phyloP scores from a whole-genome alignment of 192 early-diverging fungal genomes.

The Linnemannia hyalina region DNA sequence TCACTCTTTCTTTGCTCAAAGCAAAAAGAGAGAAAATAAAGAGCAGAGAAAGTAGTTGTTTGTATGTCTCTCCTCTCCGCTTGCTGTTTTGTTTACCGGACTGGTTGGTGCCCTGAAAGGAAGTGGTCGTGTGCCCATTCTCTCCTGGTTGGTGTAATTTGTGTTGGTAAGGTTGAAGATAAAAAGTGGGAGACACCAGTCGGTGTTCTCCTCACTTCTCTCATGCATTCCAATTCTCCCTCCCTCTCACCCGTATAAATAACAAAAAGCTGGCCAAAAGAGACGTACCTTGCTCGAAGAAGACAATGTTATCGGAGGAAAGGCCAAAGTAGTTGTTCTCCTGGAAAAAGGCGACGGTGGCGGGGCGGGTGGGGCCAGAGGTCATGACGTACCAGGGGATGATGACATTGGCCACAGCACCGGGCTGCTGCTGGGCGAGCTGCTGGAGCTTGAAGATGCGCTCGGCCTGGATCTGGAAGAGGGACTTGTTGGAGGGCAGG shows the following conservation, averaged over 20 bases:
- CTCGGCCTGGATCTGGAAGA: constrained; percentile 95
- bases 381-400: constrained; percentile 99
- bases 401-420: constrained; percentile 59
- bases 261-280: background rate
- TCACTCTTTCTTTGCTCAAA: too few relatives aligned
- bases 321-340: constrained; percentile 91
- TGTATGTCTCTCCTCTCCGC: too few relatives aligned
- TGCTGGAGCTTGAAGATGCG: constrained; percentile 89
- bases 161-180: too few relatives aligned
- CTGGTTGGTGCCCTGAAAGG: too few relatives aligned
- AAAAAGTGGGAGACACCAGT: too few relatives aligned
- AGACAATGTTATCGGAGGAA: constrained; percentile 83
- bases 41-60: too few relatives aligned
- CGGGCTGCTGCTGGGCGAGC: constrained; percentile 57
- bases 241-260: background rate
- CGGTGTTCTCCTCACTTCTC: background rate
- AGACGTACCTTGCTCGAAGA: constrained; percentile 89
- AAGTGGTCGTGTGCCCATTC: too few relatives aligned
- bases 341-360: constrained; percentile 84
- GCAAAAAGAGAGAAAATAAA: too few relatives aligned
- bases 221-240: background rate
- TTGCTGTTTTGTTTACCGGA: too few relatives aligned
- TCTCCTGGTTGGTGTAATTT: too few relatives aligned
- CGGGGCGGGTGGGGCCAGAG: constrained; percentile 87
- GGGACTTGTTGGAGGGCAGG: constrained; percentile 85